phyloP scores from a whole-genome alignment of 345 rosid genomes.

The Euclidium syriacum region DNA sequence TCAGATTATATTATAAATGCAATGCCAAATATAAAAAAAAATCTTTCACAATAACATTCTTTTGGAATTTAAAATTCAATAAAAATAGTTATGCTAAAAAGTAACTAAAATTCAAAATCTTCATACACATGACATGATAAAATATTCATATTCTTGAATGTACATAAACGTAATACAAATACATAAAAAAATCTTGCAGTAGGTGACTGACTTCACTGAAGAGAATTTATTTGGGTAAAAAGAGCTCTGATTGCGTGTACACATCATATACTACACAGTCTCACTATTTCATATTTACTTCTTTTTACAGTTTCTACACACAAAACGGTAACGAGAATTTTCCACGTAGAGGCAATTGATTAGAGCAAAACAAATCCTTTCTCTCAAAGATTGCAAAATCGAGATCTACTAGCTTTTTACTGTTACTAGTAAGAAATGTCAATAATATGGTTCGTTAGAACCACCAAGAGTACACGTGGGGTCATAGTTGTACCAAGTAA shows the following conservation, averaged over 20 bases:
- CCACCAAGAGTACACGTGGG: neutral
- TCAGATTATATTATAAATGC: neutral
- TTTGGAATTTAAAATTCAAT: too few species aligned
- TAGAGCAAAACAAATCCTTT: conserved; percentile 1
- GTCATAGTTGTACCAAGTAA: neutral
- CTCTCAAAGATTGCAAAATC: neutral
- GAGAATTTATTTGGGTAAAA: conserved; percentile 18
- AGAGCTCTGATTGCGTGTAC: conserved; percentile 24
- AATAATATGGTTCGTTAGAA: neutral
- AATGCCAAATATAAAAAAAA: neutral
- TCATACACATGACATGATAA: too few species aligned
- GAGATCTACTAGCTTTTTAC: neutral
- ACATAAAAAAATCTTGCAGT: conserved; percentile 23
- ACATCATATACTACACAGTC: neutral
- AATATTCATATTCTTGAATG: too few species aligned
- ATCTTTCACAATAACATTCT: neutral
- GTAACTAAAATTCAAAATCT: too few species aligned
- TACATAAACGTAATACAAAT: neutral
- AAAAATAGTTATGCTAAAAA: too few species aligned
- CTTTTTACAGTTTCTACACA: neutral
- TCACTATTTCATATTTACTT: neutral
- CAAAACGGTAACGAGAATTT: neutral
- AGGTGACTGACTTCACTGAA: conserved; percentile 22
- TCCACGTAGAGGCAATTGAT: too few species aligned
- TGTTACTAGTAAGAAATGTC: neutral